Percentiles rank a stretch among this genome's conserved stretches.
phyloP scores from a whole-genome alignment of 768 basidiomycete genomes.

The Mycena olivaceomarginata region DNA sequence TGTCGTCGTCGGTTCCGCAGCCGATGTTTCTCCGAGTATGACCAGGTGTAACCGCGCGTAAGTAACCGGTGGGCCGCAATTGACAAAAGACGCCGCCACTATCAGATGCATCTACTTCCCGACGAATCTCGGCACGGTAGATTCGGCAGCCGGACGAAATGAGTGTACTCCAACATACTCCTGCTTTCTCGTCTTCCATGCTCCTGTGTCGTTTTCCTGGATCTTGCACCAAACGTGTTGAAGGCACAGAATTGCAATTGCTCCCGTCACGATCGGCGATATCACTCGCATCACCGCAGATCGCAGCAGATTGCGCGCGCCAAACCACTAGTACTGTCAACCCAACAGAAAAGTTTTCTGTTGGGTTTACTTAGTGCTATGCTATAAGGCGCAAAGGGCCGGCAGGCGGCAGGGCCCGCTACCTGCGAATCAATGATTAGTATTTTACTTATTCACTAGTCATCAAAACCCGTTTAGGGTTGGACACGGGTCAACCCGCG shows the following conservation, averaged over 20 bases:
- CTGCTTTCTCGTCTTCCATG: slow-evolving; percentile 19
- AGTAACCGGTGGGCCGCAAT: slow-evolving; percentile 14
- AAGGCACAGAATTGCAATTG: slow-evolving; percentile 18
- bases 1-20: too few relatives aligned
- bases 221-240: slow-evolving; percentile 23
- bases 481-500: too few relatives aligned
- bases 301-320: slow-evolving; percentile 5
- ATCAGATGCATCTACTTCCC: slow-evolving; percentile 1
- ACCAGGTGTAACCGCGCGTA: background rate
- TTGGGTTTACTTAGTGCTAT: too few relatives aligned
- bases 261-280: slow-evolving; percentile 10
- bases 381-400: too few relatives aligned
- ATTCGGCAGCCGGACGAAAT: slow-evolving; percentile 10
- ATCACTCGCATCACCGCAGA: slow-evolving; percentile 22
- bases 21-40: background rate
- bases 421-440: too few relatives aligned
- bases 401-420: too few relatives aligned
- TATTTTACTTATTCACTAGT: too few relatives aligned
- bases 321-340: too few relatives aligned
- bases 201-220: slow-evolving; percentile 19
- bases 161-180: slow-evolving; percentile 10
- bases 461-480: too few relatives aligned
- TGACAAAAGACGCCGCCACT: background rate
- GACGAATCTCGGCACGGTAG: slow-evolving; percentile 19
- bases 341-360: too few relatives aligned